A percentile compares a stretch with the other conserved stretches of the same genome.
phyloP scores from a whole-genome alignment of 83 land plant genomes.

The Picea engelmannii region DNA sequence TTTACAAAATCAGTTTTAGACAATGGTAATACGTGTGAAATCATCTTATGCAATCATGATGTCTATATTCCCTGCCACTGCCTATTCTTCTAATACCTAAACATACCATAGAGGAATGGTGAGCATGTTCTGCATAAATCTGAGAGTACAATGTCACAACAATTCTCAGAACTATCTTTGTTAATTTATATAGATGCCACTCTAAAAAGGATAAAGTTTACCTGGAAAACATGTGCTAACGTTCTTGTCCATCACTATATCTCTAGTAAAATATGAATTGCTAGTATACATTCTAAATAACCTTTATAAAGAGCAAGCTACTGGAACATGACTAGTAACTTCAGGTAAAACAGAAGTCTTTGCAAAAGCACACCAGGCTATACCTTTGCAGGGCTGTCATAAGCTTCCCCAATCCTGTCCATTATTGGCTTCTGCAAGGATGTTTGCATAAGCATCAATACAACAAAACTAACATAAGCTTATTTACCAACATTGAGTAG shows the following conservation, averaged over 20 bases:
- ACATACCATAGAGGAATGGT: not conserved
- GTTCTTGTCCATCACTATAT: not conserved
- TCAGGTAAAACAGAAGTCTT: not conserved
- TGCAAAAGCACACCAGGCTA: constrained; percentile 8
- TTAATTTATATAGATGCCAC: not conserved
- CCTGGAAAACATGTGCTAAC: not conserved
- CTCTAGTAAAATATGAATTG: not conserved
- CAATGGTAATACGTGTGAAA: not conserved
- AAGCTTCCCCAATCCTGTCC: constrained; percentile 91
- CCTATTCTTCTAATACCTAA: not conserved
- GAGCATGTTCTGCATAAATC: not conserved
- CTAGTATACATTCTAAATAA: not conserved
- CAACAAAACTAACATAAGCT: not conserved
- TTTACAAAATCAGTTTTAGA: too few species aligned
- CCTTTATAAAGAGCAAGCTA: not conserved
- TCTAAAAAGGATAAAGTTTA: not conserved
- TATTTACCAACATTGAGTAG: too few species aligned
- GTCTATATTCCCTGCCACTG: not conserved
- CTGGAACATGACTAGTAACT: not conserved
- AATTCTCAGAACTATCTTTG: not conserved
- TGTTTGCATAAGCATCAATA: not conserved
- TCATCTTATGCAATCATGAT: not conserved
- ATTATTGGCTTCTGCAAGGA: constrained; percentile 90
- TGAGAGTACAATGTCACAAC: not conserved
- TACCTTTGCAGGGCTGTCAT: constrained; percentile 82